These are phyloP conservation scores for Entomophthora muscae DNA, from an alignment of 371 early-diverging fungal species.

Conservation along the genomic window DNA sequence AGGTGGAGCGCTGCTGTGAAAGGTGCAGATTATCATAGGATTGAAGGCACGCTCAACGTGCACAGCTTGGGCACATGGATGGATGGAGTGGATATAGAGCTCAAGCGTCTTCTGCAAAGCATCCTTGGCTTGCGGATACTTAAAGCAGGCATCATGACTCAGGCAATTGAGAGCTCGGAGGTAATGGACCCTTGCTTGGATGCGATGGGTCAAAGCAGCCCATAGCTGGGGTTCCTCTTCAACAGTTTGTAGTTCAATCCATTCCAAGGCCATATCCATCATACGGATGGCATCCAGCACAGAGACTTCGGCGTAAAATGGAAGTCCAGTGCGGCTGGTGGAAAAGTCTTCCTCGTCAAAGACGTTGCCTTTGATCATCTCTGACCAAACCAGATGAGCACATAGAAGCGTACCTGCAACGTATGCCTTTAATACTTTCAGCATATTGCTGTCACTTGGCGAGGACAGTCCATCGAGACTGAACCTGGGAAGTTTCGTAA, in stretches of 20 bases:
- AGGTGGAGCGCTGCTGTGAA: slow-evolving; percentile 47
- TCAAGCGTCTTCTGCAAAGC: slow-evolving; percentile 9
- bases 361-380: slow-evolving; percentile 39
- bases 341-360: slow-evolving; percentile 60
- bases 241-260: slow-evolving; percentile 10
- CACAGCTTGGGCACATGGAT: slow-evolving; percentile 7
- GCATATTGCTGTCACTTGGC: slow-evolving; percentile 13
- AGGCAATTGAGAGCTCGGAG: slow-evolving; percentile 13
- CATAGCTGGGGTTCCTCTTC: neutral
- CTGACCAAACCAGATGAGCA: slow-evolving; percentile 32
- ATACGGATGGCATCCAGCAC: slow-evolving; percentile 22
- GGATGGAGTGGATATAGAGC: slow-evolving; percentile 8
- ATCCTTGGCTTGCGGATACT: slow-evolving; percentile 11
- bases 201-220: slow-evolving; percentile 9
- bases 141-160: slow-evolving; percentile 13
- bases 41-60: slow-evolving; percentile 28
- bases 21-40: slow-evolving; percentile 40
- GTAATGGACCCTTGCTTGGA: slow-evolving; percentile 15
- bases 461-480: neutral
- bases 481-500: slow-evolving; percentile 15
- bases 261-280: slow-evolving; percentile 25
- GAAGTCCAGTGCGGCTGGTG: slow-evolving; percentile 36
- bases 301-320: slow-evolving; percentile 29
- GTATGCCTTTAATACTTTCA: slow-evolving; percentile 26
- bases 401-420: slow-evolving; percentile 30